A percentile compares a stretch with the other conserved stretches of the same genome.
Evolutionary conservation across 2,329 filamentous ascomycete species (phyloP).

Genomic region (Stagonosporopsis chrysanthemi): DNA sequence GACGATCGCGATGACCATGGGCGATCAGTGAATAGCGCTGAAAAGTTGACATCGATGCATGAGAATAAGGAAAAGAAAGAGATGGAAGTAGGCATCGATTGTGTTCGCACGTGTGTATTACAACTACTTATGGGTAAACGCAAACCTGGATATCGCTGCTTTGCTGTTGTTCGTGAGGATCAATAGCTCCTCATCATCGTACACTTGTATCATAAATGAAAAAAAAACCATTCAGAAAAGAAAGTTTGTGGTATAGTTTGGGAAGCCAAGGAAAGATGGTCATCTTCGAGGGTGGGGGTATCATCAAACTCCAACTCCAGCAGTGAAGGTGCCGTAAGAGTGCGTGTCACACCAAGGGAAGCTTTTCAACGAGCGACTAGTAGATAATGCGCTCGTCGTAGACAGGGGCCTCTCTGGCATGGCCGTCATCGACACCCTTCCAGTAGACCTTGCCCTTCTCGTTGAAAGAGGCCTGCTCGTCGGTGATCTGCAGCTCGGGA

Average conservation of each 20-base stretch:
- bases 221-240: conserved; percentile 8
- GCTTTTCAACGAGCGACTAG: conserved; percentile 18
- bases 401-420: conserved; percentile 54
- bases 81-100: background rate
- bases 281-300: conserved; percentile 7
- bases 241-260: conserved; percentile 1
- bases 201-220: conserved; percentile 6
- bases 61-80: background rate
- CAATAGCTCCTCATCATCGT: conserved; percentile 8
- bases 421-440: conserved; percentile 48
- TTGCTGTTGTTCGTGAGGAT: conserved; percentile 6
- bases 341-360: background rate
- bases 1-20: background rate
- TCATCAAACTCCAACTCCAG: conserved; percentile 13
- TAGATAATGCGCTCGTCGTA: conserved; percentile 50
- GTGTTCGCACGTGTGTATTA: conserved; percentile 13
- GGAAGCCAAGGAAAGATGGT: background rate
- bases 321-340: background rate
- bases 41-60: background rate
- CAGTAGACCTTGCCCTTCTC: conserved; percentile 56
- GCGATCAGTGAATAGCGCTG: background rate
- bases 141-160: conserved; percentile 21
- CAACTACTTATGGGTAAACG: conserved; percentile 13
- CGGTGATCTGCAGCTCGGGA: conserved; percentile 51
- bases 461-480: conserved; percentile 55